phyloP scores from a whole-genome alignment of 805 yeast genomes.

The Pichia gijzeniarum region DNA sequence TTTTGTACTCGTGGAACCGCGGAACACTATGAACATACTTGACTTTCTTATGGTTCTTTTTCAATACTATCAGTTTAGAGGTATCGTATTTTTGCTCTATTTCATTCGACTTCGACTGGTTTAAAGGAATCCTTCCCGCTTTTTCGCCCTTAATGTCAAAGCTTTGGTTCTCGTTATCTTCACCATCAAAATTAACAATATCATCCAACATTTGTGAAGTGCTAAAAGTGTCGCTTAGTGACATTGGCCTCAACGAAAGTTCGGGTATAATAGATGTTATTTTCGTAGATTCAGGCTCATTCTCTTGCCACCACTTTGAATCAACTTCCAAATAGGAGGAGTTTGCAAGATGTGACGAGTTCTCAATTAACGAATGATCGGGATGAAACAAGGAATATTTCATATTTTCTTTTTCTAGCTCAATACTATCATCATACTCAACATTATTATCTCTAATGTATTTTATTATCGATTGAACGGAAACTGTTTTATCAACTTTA shows the following conservation, averaged over 20 bases:
- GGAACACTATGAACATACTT: not conserved
- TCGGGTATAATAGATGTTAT: not conserved
- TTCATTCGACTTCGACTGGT: not conserved
- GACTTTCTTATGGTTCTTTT: not conserved
- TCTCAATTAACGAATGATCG: not conserved
- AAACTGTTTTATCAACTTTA: not conserved
- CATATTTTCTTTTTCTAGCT: not conserved
- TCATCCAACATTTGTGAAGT: not conserved
- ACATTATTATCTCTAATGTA: not conserved
- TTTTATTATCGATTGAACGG: not conserved
- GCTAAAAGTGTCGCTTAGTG: not conserved
- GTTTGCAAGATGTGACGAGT: not conserved
- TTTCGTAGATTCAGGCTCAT: not conserved
- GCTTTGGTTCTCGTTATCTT: too few relatives aligned
- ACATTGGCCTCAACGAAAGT: not conserved
- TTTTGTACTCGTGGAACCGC: not conserved
- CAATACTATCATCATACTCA: not conserved
- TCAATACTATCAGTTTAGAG: not conserved
- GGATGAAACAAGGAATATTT: not conserved
- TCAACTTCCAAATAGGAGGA: not conserved
- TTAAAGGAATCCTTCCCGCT: too few relatives aligned
- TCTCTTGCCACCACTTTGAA: not conserved
- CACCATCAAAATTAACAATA: too few relatives aligned
- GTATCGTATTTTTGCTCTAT: not conserved
- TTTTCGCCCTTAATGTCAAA: too few relatives aligned